Base-by-base conservation (phyloP, 768 basidiomycete genomes). In the Mycena capillaripes region DNA sequence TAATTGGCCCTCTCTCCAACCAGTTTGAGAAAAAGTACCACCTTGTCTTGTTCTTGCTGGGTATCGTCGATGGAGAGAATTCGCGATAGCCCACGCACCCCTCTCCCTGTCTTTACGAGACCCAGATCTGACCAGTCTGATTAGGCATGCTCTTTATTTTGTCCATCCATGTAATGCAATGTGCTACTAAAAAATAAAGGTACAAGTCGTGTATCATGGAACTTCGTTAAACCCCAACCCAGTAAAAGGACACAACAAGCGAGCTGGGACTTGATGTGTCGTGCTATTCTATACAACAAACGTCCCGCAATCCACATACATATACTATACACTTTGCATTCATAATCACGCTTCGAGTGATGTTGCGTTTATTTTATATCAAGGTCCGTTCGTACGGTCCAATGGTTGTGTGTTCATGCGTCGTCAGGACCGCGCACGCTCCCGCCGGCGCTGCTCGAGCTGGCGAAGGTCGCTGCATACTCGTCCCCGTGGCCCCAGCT, bases 361-460 rank as follows among this genome's bases (percentile, higher is more conserved):
- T 8, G 23, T 25, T 48, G 23, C 25, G 8, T n/a, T n/a, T 23
- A 10, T 8, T 23, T 23, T 23, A 25, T 25, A n/a, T 23, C 23
- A 25, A 25, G 46, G 46, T 48, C n/a, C 42, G 42, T 48, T 56
- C 8, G 2, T n/a, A 8, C 55, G 21, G 55, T 34, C 32, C 32
- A 36, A n/a, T 34, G 4, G 25, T 30, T 55, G 19, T 19, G 29
- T 21, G 2, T 56, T 56, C 55, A 58, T 23, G 36, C 38, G n/a
- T 10, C 58, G 55, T 19, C 19, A 17, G 40, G 46, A 19, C 42
- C 68, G 10, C 61, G 30, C 19, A 75, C 74, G 32, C 74, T 75
- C 34, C 74, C 73, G 6, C 57, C 74, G 4, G 67, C 67, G 38
- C 74, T 75, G 30, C 74, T 75, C 32, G 53, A 63, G 34, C 74